Percentiles rank a stretch among this genome's conserved stretches.
Conservation (phyloP, 2,329 filamentous ascomycete genomes). For the Chaetomium olivaceum region DNA sequence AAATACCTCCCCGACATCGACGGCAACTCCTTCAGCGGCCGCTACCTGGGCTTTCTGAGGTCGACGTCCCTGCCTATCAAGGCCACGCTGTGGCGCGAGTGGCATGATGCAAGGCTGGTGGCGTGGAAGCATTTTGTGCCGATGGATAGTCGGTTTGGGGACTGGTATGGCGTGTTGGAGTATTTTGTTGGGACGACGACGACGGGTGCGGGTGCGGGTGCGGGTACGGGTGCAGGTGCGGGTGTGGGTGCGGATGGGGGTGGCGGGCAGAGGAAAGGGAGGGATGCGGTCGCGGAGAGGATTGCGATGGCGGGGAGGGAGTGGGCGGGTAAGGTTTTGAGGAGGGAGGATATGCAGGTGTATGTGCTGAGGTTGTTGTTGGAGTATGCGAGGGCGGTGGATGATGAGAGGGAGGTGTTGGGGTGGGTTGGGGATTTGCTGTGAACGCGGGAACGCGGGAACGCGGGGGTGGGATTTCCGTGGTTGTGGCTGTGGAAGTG, state of each 20-base stretch:
- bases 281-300: conserved; percentile 60
- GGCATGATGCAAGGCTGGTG: conserved; percentile 74
- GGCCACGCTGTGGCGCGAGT: conserved; percentile 75
- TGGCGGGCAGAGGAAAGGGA: conserved; percentile 34
- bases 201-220: too few relatives aligned
- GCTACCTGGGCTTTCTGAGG: conserved; percentile 68
- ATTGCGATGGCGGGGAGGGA: conserved; percentile 66
- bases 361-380: conserved; percentile 66
- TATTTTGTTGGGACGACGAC: conserved; percentile 78
- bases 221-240: too few relatives aligned
- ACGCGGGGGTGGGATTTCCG: too few relatives aligned
- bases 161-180: conserved; percentile 71
- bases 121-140: conserved; percentile 82
- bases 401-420: conserved; percentile 53
- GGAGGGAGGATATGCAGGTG: conserved; percentile 72
- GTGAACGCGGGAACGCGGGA: not conserved
- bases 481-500: too few relatives aligned
- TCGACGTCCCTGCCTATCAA: conserved; percentile 74
- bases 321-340: conserved; percentile 68
- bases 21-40: conserved; percentile 69
- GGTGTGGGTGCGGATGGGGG: too few relatives aligned
- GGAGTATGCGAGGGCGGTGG: conserved; percentile 60
- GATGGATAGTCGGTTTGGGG: conserved; percentile 71
- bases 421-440: conserved; percentile 57
- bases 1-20: conserved; percentile 79